Conservation (phyloP, 148 eudicot genomes). For the Selenicereus undatus region DNA sequence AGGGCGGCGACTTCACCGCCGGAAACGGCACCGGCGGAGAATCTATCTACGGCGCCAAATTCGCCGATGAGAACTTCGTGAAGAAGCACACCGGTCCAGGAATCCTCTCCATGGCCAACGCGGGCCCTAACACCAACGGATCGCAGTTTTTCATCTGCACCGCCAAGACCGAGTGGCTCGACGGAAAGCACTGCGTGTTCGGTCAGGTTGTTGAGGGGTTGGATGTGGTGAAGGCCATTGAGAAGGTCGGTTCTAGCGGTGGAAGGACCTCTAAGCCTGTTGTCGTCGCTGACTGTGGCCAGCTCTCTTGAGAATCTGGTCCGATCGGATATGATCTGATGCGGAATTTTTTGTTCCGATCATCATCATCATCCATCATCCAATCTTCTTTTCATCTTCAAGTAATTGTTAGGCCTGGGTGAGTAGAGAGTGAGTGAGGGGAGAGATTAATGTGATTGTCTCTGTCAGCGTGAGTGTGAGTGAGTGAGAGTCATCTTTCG, state of each 20-base stretch:
- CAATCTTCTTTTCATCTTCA: neutral
- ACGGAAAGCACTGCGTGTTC: slow-evolving; percentile 56
- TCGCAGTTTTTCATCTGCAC: slow-evolving; percentile 67
- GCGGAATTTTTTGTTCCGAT: neutral
- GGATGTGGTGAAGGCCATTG: slow-evolving; percentile 48
- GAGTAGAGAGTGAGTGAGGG: neutral
- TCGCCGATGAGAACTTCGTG: slow-evolving; percentile 57
- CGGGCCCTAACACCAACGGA: slow-evolving; percentile 54
- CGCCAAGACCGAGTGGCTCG: slow-evolving; percentile 54
- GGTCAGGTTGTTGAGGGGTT: slow-evolving; percentile 55
- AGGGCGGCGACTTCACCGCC: slow-evolving; percentile 65
- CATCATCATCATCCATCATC: neutral
- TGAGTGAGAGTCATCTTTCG: neutral
- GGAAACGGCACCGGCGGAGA: slow-evolving; percentile 63
- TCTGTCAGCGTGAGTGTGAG: neutral
- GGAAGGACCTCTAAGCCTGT: slow-evolving; percentile 42
- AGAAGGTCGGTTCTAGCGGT: slow-evolving; percentile 45
- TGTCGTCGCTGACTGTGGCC: slow-evolving; percentile 41
- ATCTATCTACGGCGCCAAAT: slow-evolving; percentile 51
- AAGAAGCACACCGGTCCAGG: slow-evolving; percentile 70
- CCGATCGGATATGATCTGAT: neutral
- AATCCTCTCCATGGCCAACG: slow-evolving; percentile 56
- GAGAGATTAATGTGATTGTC: slow-evolving; percentile 15
- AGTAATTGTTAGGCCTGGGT: slow-evolving; percentile 18
- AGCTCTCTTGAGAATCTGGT: slow-evolving; percentile 12